Evolutionary conservation across 257 asterid species (phyloP).

Genomic region (Nicotiana tomentosiformis): DNA sequence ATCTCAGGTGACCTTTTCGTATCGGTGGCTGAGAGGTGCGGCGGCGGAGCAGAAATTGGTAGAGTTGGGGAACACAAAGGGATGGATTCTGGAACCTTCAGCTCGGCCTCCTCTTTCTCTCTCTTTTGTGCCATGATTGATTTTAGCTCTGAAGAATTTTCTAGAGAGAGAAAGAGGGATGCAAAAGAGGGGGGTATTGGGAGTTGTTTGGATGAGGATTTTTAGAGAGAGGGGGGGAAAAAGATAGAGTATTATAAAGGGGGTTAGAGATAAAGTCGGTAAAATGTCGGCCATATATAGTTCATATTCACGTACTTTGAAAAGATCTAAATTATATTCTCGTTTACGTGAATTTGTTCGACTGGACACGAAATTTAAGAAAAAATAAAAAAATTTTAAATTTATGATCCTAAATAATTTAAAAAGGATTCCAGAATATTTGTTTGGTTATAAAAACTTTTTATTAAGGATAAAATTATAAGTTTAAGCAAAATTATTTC

Average conservation of each 20-base stretch:
- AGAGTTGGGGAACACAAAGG: conserved; percentile 29
- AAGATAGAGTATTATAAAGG: not conserved
- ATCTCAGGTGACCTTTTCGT: not conserved
- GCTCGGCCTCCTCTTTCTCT: conserved; percentile 68
- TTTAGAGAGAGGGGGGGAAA: not conserved
- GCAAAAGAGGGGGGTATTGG: not conserved
- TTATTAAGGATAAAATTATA: too few species aligned
- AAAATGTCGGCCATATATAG: conserved; percentile 12
- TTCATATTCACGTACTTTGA: not conserved
- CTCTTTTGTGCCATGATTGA: conserved; percentile 64
- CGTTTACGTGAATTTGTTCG: too few species aligned
- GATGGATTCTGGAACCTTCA: conserved; percentile 60
- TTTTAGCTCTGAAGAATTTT: not conserved
- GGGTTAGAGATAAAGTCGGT: conserved; percentile 5
- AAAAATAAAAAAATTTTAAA: too few species aligned
- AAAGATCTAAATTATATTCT: not conserved
- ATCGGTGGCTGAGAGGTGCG: conserved; percentile 12
- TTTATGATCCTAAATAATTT: too few species aligned
- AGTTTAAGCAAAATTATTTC: too few species aligned
- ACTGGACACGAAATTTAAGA: too few species aligned
- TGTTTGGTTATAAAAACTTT: too few species aligned
- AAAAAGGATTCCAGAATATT: too few species aligned
- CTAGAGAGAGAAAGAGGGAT: not conserved
- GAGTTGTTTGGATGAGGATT: not conserved
- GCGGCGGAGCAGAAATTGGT: conserved; percentile 44